A percentile compares a stretch with the other conserved stretches of the same genome.
These are phyloP conservation scores for Fomitopsis serialis DNA, from an alignment of 768 basidiomycete genomes.

Conservation along the genomic window DNA sequence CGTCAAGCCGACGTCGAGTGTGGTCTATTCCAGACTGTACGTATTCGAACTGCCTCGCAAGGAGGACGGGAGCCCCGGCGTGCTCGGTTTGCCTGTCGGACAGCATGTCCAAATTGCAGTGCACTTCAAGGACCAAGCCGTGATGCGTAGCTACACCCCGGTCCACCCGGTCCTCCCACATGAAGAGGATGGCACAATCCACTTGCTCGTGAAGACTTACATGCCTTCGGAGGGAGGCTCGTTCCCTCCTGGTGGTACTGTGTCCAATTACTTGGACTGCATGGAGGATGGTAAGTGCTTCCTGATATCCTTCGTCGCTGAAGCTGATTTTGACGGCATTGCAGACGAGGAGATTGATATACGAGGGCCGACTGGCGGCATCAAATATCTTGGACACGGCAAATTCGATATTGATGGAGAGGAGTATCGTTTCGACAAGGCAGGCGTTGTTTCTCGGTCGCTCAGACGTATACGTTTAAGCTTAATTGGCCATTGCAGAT, in stretches of 20 bases:
- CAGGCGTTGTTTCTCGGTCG: background rate
- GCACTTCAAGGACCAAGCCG: conserved; percentile 18
- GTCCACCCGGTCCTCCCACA: conserved; percentile 13
- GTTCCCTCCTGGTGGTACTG: conserved; percentile 17
- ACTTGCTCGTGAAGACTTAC: conserved; percentile 21
- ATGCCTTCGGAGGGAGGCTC: conserved; percentile 8
- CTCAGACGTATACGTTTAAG: background rate
- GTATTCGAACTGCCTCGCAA: conserved; percentile 15
- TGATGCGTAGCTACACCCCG: conserved; percentile 17
- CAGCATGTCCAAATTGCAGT: conserved; percentile 15
- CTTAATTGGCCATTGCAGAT: conserved; percentile 5
- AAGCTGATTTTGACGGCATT: background rate
- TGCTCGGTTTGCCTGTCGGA: conserved; percentile 14
- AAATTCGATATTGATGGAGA: conserved; percentile 15
- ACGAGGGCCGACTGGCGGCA: conserved; percentile 15
- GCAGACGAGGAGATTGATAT: conserved; percentile 19
- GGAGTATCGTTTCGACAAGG: conserved; percentile 14
- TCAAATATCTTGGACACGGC: conserved; percentile 15
- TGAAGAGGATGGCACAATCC: conserved; percentile 19
- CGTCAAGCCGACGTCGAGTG: background rate
- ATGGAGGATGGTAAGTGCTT: conserved; percentile 11
- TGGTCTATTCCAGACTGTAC: conserved; percentile 10
- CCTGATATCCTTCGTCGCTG: background rate
- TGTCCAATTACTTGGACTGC: conserved; percentile 19
- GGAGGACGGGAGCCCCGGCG: conserved; percentile 9